Conservation (phyloP, 352 stramenopile species). For the Globisporangium alternatum region DNA sequence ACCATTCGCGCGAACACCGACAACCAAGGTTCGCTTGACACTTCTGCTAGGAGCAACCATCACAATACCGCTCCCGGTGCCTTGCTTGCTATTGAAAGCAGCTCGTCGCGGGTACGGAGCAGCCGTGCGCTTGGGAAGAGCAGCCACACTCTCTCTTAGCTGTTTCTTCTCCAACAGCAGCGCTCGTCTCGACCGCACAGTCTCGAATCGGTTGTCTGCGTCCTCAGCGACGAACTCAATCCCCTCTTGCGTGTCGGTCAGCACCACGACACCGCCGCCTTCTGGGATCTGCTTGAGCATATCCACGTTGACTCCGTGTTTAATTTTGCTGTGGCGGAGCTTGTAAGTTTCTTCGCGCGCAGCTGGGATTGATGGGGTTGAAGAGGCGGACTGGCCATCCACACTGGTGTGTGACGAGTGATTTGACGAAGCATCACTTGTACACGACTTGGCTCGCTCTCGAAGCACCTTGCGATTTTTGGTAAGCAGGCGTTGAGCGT, state of each 20-base stretch:
- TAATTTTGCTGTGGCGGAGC: conserved; percentile 8
- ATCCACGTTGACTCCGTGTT: conserved; percentile 4
- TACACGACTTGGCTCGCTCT: background rate
- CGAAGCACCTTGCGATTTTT: background rate
- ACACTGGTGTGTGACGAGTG: background rate
- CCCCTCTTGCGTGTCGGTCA: conserved; percentile 17
- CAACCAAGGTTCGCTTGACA: conserved; percentile 7
- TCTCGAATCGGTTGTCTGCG: conserved; percentile 22
- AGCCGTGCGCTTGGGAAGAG: background rate
- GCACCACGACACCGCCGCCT: conserved; percentile 19
- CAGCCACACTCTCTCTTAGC: conserved; percentile 5
- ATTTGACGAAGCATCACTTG: background rate
- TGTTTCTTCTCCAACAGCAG: conserved; percentile 26
- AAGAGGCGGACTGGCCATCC: background rate
- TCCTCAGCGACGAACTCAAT: conserved; percentile 15
- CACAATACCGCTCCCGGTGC: background rate
- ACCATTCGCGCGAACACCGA: background rate
- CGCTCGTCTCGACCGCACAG: conserved; percentile 29
- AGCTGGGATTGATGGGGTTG: too few species aligned
- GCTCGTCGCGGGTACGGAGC: conserved; percentile 1
- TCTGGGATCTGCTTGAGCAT: conserved; percentile 19
- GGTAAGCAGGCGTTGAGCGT: too few species aligned
- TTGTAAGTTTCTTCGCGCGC: background rate
- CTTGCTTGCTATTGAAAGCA: conserved; percentile 5
- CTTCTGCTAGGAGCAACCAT: background rate